Conservation (phyloP, 495 filamentous ascomycete species). For the Choiromyces venosus region DNA sequence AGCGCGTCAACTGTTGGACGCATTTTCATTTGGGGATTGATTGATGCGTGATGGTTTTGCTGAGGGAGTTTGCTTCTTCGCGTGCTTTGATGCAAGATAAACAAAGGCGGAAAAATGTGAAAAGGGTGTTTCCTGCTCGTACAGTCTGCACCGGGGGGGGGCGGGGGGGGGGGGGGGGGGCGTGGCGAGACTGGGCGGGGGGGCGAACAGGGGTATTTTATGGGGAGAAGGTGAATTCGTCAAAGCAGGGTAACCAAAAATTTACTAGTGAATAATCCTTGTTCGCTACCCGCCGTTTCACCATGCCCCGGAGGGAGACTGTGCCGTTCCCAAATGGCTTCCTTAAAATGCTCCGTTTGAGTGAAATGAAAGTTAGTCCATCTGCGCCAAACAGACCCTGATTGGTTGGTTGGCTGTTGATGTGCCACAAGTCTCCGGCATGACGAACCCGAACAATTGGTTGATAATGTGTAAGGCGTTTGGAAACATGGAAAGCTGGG, state of each 20-base stretch:
- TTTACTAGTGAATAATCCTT: background rate
- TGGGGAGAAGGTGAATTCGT: background rate
- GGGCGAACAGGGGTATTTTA: background rate
- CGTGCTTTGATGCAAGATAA: background rate
- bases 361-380: too few species aligned
- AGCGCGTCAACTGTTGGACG: conserved; percentile 8
- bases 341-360: too few species aligned
- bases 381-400: too few species aligned
- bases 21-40: background rate
- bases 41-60: background rate
- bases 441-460: too few species aligned
- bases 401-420: too few species aligned
- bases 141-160: background rate
- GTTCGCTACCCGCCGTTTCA: too few species aligned
- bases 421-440: too few species aligned
- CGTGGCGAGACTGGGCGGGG: background rate
- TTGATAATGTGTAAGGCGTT: too few species aligned
- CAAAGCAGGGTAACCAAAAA: background rate
- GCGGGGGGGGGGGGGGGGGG: too few species aligned
- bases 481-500: too few species aligned
- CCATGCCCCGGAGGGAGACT: too few species aligned
- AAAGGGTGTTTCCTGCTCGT: background rate
- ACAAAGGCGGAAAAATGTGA: background rate
- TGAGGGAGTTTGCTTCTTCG: background rate
- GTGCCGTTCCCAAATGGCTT: too few species aligned